A percentile compares a stretch with the other conserved stretches of the same genome.
phyloP scores from a whole-genome alignment of 495 filamentous ascomycete genomes.

The Penicillium robsamsonii region DNA sequence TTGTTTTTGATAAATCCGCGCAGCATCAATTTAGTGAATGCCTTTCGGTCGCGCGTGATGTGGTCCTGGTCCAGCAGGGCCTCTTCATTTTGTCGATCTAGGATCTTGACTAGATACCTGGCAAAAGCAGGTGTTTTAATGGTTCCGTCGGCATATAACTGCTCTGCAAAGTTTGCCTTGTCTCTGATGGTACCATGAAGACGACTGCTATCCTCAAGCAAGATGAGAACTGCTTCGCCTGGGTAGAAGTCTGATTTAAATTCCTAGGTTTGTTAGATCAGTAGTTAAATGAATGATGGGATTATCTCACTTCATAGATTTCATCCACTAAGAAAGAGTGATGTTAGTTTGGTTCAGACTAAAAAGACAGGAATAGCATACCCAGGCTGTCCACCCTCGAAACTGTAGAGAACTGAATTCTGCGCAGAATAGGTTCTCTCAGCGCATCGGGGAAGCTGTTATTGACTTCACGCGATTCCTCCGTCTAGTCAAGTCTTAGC shows the following conservation, averaged over 20 bases:
- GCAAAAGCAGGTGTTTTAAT: constrained; percentile 64
- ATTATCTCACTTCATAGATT: constrained; percentile 57
- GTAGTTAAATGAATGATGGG: neutral
- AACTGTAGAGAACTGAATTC: constrained; percentile 86
- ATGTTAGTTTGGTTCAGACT: constrained; percentile 19
- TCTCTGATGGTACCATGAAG: constrained; percentile 78
- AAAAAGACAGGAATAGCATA: constrained; percentile 34
- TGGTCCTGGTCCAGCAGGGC: constrained; percentile 76
- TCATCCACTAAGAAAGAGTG: constrained; percentile 54
- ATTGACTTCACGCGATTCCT: constrained; percentile 85
- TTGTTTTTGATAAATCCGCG: constrained; percentile 94
- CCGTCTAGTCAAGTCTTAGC: constrained; percentile 52
- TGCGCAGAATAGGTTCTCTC: constrained; percentile 83
- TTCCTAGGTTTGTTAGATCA: constrained; percentile 58
- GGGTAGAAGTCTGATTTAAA: constrained; percentile 95
- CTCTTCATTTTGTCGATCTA: constrained; percentile 68
- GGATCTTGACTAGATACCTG: constrained; percentile 75
- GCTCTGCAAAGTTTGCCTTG: constrained; percentile 73
- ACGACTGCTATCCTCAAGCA: constrained; percentile 66
- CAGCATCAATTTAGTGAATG: constrained; percentile 93
- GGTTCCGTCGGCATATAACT: constrained; percentile 61
- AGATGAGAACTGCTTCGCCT: constrained; percentile 77
- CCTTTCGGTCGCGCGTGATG: constrained; percentile 82
- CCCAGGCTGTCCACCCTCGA: constrained; percentile 89
- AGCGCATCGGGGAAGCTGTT: constrained; percentile 87